These are phyloP conservation scores for Debaryomyces castellii DNA, from an alignment of 805 yeast species.

Conservation along the genomic window DNA sequence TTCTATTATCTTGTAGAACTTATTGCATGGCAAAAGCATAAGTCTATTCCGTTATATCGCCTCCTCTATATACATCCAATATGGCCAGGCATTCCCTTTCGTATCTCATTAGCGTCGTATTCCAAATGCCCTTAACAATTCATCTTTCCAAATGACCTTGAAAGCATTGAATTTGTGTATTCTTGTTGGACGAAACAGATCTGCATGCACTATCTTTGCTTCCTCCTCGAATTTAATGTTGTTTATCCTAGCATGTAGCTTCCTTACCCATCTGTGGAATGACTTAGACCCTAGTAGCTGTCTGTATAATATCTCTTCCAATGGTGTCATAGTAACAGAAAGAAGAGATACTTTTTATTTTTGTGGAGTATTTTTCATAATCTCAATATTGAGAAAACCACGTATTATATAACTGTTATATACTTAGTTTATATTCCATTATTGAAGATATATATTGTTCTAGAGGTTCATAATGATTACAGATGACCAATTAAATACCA, in stretches of 20 bases:
- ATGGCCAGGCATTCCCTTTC: neutral
- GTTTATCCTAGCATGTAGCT: slow-evolving; percentile 63
- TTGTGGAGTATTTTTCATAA: slow-evolving; percentile 8
- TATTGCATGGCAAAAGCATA: too few species aligned
- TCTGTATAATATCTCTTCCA: slow-evolving; percentile 48
- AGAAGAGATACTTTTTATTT: neutral
- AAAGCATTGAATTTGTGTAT: slow-evolving; percentile 62
- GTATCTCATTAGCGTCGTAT: slow-evolving; percentile 23
- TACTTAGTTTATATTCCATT: neutral
- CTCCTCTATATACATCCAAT: neutral
- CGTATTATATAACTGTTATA: neutral
- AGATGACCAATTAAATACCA: slow-evolving; percentile 72
- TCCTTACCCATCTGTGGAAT: slow-evolving; percentile 63
- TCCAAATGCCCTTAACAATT: slow-evolving; percentile 55
- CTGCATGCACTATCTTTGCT: slow-evolving; percentile 19
- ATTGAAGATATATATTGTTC: neutral
- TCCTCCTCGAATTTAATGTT: slow-evolving; percentile 49
- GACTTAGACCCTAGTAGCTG: slow-evolving; percentile 54
- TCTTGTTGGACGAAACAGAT: slow-evolving; percentile 47
- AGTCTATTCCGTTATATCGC: too few species aligned
- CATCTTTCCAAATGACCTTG: slow-evolving; percentile 58
- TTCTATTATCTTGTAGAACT: too few species aligned
- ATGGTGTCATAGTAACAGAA: slow-evolving; percentile 13
- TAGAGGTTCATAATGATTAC: slow-evolving; percentile 60
- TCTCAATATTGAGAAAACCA: slow-evolving; percentile 1